Base-by-base conservation (phyloP, 2,329 filamentous ascomycete species). In the Neodidymelliopsis sp. region DNA sequence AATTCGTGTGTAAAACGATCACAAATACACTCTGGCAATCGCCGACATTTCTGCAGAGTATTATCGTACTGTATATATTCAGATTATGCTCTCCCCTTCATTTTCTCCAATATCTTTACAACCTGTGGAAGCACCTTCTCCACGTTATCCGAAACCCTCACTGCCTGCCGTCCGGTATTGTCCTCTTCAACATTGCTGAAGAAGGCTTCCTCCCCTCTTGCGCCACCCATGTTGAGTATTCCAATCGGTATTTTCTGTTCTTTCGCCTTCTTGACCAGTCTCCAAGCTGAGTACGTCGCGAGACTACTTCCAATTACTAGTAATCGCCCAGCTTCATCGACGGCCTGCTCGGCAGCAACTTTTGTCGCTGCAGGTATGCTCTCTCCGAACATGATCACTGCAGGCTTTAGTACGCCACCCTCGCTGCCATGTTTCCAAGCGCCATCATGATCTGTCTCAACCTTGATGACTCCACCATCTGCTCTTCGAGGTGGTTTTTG, bases 321-420 rank as follows among this genome's bases (percentile, higher is more conserved):
- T 25, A 97, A 74, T 50, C 84, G 84, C 5, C 85, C 85, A 13
- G 70, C 89, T 20, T 81, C 81, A 64, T 97, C 90, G 38, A 97
- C 84, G 10, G 89, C 88, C 20, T 84, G 76, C 67, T 97, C 92
- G 1, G 92, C 93, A 0, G 85, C 85, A 1, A 77, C 72, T 71
- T 95, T 97, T 25, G 92, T 86, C 1, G 75, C 65, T 1, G 75
- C 72, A 0, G 83, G 78, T 38, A 97, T 96, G 51, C 85, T 92
- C 74, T 97, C 94, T 12, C 94, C 94, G 70, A 97, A 97, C 91
- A 97, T 97, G 62, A 92, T 86, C 2, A 99, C 92, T 1, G 90
- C 90, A 3, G 94, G 94, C 68, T 97, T 97, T 45, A 99, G 72
- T 27, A 97, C 84, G 2, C 93, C 94, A 0, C 85, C 90, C 15